Evolutionary conservation across 192 early-diverging fungal genomes (phyloP).

Genomic region (Haplosporangium gracile): DNA sequence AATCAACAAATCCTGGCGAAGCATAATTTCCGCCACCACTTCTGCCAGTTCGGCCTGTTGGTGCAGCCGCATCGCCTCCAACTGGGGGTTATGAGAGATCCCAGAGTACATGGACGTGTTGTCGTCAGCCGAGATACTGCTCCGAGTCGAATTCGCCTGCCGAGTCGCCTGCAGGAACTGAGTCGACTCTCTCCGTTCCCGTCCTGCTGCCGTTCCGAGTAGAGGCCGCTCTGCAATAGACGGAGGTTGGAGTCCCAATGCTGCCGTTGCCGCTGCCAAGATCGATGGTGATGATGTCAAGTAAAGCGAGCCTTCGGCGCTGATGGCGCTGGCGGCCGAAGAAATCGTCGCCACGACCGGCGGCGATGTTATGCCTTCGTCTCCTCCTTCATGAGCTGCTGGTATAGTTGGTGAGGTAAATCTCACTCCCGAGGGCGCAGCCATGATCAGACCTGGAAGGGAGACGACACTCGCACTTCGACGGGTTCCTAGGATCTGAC

Average conservation of each 20-base stretch:
- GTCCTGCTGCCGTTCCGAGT: not conserved
- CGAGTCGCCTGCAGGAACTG: conserved; percentile 16
- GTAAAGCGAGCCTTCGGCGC: not conserved
- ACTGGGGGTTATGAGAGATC: conserved; percentile 16
- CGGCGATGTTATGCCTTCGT: not conserved
- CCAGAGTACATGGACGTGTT: conserved; percentile 35
- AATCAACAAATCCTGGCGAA: conserved; percentile 62
- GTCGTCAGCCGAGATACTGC: conserved; percentile 34
- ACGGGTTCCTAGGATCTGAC: conserved; percentile 10
- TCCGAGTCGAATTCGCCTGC: conserved; percentile 14
- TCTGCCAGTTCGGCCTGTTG: conserved; percentile 36
- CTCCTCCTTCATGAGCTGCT: not conserved
- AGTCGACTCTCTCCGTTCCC: not conserved
- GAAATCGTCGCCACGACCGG: not conserved
- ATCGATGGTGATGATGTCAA: not conserved
- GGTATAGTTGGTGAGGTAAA: not conserved
- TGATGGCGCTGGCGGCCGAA: not conserved
- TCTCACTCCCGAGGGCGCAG: conserved; percentile 25
- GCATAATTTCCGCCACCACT: conserved; percentile 53
- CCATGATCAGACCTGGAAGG: conserved; percentile 32
- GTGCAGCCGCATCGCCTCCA: conserved; percentile 20
- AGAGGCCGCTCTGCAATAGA: not conserved
- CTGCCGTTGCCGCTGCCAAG: not conserved
- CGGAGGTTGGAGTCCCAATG: not conserved
- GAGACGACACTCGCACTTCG: conserved; percentile 24